phyloP scores from a whole-genome alignment of 805 yeast genomes.

The Saturnispora ahearnii region DNA sequence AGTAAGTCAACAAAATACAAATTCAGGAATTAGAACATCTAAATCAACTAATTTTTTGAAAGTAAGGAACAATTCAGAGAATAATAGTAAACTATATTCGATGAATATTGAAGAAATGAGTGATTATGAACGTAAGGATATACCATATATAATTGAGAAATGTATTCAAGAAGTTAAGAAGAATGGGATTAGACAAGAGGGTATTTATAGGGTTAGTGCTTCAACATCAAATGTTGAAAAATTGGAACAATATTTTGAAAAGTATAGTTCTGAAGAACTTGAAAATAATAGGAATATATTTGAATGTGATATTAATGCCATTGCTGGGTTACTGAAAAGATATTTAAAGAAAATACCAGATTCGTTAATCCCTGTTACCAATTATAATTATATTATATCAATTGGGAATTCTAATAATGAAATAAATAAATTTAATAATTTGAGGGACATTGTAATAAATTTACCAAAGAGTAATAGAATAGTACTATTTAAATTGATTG shows the following conservation, averaged over 20 bases:
- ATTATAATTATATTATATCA: conserved; percentile 58
- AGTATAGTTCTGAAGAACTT: conserved; percentile 20
- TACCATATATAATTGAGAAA: conserved; percentile 64
- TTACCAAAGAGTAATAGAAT: conserved; percentile 63
- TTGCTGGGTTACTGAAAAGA: conserved; percentile 78
- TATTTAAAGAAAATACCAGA: conserved; percentile 77
- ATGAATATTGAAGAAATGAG: conserved; percentile 58
- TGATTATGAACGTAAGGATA: conserved; percentile 45
- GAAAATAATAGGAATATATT: conserved; percentile 19
- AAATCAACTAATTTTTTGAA: conserved; percentile 40
- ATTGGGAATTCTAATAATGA: conserved; percentile 33
- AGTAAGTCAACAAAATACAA: background rate
- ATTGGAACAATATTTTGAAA: conserved; percentile 29
- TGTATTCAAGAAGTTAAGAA: conserved; percentile 72
- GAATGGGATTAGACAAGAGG: conserved; percentile 71
- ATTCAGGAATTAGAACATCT: conserved; percentile 35
- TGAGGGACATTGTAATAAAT: conserved; percentile 37
- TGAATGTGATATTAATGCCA: conserved; percentile 67
- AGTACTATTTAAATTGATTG: conserved; percentile 46
- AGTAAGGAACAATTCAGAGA: conserved; percentile 8
- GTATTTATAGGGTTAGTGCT: conserved; percentile 86
- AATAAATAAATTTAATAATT: conserved; percentile 30
- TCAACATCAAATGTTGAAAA: conserved; percentile 56
- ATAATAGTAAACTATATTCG: conserved; percentile 24
- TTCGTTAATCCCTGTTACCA: conserved; percentile 66